Evolutionary conservation across 1,284 basidiomycete genomes (phyloP).

Genomic region (Boletus semigastroideus): DNA sequence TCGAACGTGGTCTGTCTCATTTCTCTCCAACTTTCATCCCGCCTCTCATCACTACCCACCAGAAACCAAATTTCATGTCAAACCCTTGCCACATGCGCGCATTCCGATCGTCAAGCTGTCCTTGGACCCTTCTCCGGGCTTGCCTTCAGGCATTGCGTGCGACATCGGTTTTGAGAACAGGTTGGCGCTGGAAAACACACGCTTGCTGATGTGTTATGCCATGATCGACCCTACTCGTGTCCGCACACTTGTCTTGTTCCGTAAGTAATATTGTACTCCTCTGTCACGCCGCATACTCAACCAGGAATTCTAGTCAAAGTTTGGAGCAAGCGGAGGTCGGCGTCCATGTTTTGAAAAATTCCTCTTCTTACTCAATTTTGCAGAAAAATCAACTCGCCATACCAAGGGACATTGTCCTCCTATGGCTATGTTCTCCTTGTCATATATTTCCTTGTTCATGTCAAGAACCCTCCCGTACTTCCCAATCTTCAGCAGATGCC

Average conservation of each 20-base stretch:
- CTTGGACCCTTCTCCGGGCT: slow-evolving; percentile 84
- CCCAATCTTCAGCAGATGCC: slow-evolving; percentile 91
- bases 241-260: slow-evolving; percentile 91
- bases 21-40: slow-evolving; percentile 4
- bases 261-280: slow-evolving; percentile 50
- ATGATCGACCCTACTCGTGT: slow-evolving; percentile 95
- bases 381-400: slow-evolving; percentile 98
- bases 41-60: slow-evolving; percentile 7
- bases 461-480: slow-evolving; percentile 92
- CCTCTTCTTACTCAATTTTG: slow-evolving; percentile 1
- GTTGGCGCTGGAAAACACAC: slow-evolving; percentile 94
- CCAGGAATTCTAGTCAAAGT: slow-evolving; percentile 76
- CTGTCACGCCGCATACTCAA: slow-evolving; percentile 14
- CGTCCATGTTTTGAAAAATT: slow-evolving; percentile 1
- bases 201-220: slow-evolving; percentile 94
- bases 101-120: slow-evolving; percentile 99
- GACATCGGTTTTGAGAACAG: slow-evolving; percentile 99
- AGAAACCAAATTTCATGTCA: slow-evolving; percentile 98
- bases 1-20: slow-evolving; percentile 74
- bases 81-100: slow-evolving; percentile 93
- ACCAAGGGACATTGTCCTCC: slow-evolving; percentile 93
- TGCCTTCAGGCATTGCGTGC: slow-evolving; percentile 91
- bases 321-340: slow-evolving; percentile 92
- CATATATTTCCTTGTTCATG: slow-evolving; percentile 95
- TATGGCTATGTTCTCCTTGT: slow-evolving; percentile 98